Evolutionary conservation across 164 flowering plant species (phyloP), one percentile per base, ranked within the genome.

Genomic region (Nelumbo lutea): DNA sequence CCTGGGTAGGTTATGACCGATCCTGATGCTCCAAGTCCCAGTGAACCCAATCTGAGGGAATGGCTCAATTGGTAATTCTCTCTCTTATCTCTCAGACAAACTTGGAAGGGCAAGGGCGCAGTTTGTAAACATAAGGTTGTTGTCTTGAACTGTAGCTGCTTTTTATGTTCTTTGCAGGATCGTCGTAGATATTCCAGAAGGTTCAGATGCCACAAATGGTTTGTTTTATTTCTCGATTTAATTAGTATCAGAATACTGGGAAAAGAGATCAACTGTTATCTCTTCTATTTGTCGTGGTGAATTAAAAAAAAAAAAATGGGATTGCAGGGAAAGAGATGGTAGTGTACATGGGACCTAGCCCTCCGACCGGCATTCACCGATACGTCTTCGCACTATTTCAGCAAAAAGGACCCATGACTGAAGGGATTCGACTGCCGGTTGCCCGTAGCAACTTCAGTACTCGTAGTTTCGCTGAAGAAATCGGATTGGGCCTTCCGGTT

Each of bases 291-390:
- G 0, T 27, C 0, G 27, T 27, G 27, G 27, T 27, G 27, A 27
- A 27, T 27, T 27, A 27, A 27, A 27, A 27, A 27, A 27, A 27
- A 27, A 55, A 53, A 48, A 3, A 1, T 6, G 42, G 61, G 6
- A 8, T 43, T 63, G 67, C 74, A 81, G 83, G 84, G 6, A 75
- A 58, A 59, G 86, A 81, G 73, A 13, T 83, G 70, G 76, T 79
- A 75, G 46, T 69, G 41, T 83, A 83, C 76, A 73, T 77, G 80
- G 79, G 81, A n/a, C 86, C 84, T 0, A 62, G n/a, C 66, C 86
- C 86, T 5, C 82, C 79, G 3, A 72, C 70, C n/a, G 86, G 86
- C 2, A 79, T 81, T 13, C 86, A 81, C 71, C 75, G 86, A 1
- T 81, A 77, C 64, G 74, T 79, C 2, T 77, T 83, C 38, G 68